Percentiles rank a stretch among this genome's conserved stretches.
Conservation (phyloP, 2,329 filamentous ascomycete genomes). For the Zalaria sp. region DNA sequence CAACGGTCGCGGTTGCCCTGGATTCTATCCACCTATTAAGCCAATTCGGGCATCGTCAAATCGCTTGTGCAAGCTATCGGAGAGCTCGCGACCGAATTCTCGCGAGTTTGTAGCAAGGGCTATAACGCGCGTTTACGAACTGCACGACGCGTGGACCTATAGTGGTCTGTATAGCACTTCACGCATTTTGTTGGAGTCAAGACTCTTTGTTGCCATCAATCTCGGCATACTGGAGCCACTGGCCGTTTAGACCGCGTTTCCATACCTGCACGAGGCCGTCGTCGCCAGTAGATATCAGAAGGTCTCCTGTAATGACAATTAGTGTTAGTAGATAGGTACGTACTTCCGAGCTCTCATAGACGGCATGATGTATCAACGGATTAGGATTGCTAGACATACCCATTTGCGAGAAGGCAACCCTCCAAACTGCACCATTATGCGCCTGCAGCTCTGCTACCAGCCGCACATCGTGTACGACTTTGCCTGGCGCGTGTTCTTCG, state of each 20-base stretch:
- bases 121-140: too few species aligned
- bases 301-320: constrained; percentile 39
- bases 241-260: constrained; percentile 33
- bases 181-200: neutral
- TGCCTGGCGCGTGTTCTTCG: constrained; percentile 44
- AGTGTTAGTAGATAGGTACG: too few species aligned
- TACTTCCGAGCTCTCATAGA: too few species aligned
- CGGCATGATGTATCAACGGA: too few species aligned
- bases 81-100: too few species aligned
- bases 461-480: constrained; percentile 48
- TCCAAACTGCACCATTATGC: constrained; percentile 60
- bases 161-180: too few species aligned
- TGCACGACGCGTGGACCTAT: too few species aligned
- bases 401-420: constrained; percentile 49
- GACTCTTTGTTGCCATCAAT: constrained; percentile 21
- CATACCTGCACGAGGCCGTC: constrained; percentile 46
- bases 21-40: too few species aligned
- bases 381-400: constrained; percentile 18
- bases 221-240: constrained; percentile 35
- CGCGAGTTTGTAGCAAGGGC: too few species aligned
- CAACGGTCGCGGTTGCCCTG: too few species aligned
- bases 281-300: constrained; percentile 63
- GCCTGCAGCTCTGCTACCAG: constrained; percentile 54
- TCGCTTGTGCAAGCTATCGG: too few species aligned
- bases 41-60: too few species aligned